Conservation (phyloP, 163 green algal genomes). For the Coccomyxa subellipsoidea region DNA sequence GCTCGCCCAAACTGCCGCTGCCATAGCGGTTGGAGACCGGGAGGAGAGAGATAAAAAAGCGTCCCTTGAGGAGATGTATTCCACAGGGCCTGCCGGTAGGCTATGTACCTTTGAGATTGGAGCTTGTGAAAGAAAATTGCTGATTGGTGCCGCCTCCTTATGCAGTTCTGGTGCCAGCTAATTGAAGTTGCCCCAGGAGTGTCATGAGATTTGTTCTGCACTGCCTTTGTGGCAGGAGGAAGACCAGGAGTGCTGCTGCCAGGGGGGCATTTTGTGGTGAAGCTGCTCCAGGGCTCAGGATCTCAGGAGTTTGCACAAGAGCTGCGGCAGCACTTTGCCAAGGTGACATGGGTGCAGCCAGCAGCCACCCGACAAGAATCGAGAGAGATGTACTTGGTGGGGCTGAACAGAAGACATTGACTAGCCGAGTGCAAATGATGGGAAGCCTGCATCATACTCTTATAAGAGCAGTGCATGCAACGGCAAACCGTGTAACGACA, state of each 20-base stretch:
- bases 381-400: constrained; percentile 77
- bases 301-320: constrained; percentile 65
- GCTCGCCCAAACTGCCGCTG: constrained; percentile 62
- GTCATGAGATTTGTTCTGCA: neutral
- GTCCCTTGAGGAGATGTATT: neutral
- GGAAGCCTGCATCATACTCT: too few species aligned
- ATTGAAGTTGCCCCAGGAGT: neutral
- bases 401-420: constrained; percentile 27
- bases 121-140: neutral
- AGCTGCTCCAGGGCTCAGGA: constrained; percentile 69
- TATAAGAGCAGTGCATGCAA: too few species aligned
- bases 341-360: constrained; percentile 49
- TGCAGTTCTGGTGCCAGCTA: too few species aligned
- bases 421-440: too few species aligned
- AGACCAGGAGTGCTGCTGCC: constrained; percentile 54
- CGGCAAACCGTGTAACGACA: too few species aligned
- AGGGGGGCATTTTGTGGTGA: constrained; percentile 77
- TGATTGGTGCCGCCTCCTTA: too few species aligned
- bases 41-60: neutral
- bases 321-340: constrained; percentile 65
- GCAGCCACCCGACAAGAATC: constrained; percentile 65
- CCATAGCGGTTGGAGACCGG: constrained; percentile 52
- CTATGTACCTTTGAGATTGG: neutral
- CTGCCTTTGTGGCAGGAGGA: neutral
- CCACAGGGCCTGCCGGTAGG: neutral